Conservation (phyloP, 2,329 filamentous ascomycete species). For the Aspergillus luchuensis region DNA sequence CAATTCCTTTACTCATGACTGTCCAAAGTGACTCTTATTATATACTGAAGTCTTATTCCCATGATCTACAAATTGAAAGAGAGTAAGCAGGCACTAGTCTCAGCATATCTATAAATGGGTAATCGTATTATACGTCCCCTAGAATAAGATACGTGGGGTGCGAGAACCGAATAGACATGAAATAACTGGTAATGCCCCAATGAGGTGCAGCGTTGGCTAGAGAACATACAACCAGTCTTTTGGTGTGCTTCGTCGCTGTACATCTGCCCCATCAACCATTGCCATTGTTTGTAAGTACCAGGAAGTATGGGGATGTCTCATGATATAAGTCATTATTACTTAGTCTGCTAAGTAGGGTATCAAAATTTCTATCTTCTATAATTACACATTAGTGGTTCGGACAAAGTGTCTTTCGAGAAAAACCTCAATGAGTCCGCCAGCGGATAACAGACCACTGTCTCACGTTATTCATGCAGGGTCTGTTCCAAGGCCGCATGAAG, state of each 20-base stretch:
- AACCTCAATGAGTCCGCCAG: too few species aligned
- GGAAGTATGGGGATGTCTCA: neutral
- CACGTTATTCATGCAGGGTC: neutral
- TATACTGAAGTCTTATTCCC: too few species aligned
- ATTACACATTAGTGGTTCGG: neutral
- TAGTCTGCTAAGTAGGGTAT: neutral
- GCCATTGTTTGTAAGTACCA: neutral
- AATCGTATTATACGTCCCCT: neutral
- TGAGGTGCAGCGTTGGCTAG: neutral
- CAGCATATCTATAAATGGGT: neutral
- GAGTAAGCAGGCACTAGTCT: neutral
- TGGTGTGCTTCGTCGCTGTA: neutral
- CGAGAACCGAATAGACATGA: neutral
- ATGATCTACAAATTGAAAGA: neutral
- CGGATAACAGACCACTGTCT: neutral
- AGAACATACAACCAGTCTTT: neutral
- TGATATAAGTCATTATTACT: neutral
- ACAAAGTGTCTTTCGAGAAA: neutral
- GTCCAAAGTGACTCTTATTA: neutral
- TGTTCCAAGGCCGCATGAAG: neutral
- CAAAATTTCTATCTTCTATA: neutral
- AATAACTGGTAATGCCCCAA: neutral
- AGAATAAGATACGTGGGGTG: neutral
- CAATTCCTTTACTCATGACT: neutral
- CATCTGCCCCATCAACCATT: neutral